Percentiles rank a stretch among this genome's conserved stretches.
Evolutionary conservation across 148 eudicot species (phyloP).

Genomic region (Dianthus caryophyllus): DNA sequence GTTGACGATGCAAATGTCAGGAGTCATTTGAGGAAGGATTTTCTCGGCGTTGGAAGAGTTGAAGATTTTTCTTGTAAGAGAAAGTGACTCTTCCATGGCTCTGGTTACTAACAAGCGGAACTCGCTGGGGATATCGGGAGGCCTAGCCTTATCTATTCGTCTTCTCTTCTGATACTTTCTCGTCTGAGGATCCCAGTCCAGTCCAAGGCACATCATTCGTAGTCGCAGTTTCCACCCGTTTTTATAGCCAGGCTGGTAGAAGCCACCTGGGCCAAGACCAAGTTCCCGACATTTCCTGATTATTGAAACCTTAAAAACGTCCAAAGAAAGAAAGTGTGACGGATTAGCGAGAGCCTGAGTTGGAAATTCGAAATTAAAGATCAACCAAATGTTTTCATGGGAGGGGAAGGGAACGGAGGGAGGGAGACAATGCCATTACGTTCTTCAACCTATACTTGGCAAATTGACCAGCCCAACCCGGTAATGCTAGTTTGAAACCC

Average conservation of each 20-base stretch:
- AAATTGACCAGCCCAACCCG: too few species aligned
- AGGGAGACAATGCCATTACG: too few species aligned
- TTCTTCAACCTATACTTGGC: too few species aligned
- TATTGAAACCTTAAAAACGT: slow-evolving; percentile 37
- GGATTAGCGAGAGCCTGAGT: background rate
- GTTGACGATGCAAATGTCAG: slow-evolving; percentile 66
- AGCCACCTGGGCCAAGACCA: slow-evolving; percentile 59
- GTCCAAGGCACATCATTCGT: slow-evolving; percentile 71
- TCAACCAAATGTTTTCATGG: too few species aligned
- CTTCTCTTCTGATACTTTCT: slow-evolving; percentile 31
- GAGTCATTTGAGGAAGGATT: slow-evolving; percentile 48
- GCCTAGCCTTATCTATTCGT: slow-evolving; percentile 31
- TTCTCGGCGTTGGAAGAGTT: slow-evolving; percentile 24
- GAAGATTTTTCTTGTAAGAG: slow-evolving; percentile 20
- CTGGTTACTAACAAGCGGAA: slow-evolving; percentile 34
- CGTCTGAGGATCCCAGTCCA: slow-evolving; percentile 61
- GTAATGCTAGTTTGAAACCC: too few species aligned
- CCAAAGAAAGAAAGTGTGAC: background rate
- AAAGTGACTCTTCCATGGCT: slow-evolving; percentile 43
- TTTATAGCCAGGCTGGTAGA: slow-evolving; percentile 53
- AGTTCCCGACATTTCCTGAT: slow-evolving; percentile 41
- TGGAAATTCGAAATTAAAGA: too few species aligned
- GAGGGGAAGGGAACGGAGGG: too few species aligned
- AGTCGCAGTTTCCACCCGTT: slow-evolving; percentile 57
- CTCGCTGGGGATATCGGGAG: slow-evolving; percentile 43